Evolutionary conservation across 1,139 yeast species (phyloP), one percentile per base, ranked within the genome.

Genomic region (Diutina mesorugosa): DNA sequence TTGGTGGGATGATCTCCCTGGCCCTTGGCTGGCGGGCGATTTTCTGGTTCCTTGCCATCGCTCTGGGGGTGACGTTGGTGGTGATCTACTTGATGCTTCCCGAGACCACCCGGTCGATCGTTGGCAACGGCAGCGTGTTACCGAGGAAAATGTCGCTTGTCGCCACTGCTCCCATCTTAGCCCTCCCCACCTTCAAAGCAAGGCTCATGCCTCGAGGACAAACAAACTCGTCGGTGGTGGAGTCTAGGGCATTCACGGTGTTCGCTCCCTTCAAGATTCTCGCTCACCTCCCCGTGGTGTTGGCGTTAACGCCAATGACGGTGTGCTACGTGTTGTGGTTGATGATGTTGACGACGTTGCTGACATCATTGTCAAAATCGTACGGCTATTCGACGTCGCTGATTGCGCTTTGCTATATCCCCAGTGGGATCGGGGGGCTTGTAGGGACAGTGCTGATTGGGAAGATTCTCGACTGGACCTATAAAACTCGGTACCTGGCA

Each of bases 41-140:
- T 28, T 89, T 88, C 64, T 85, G 90, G 82, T 85, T 87, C 60
- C 69, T 87, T 56, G 83, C 86, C 4, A 81, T 86, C 26, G 79
- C 84, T 5, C 76, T 84, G 18, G 83, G 83, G 1, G 58, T 69
- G 0, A 68, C 77, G 12, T 63, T 77, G 0, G 7, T 73, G 0
- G 48, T 72, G 1, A 73, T 74, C 1, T 65, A 76, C 2, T 26
- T 83, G 1, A 55, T 77, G 0, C 65, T 87, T 12, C 95, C 95
- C 0, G 96, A 89, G 64, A 88, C 96, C 0, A 81, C 80, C 58
- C 72, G 95, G 58, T 68, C 79, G 0, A 66, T 85, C 9, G 90
- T 83, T 1, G 95, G 93, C 0, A 73, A 74, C 60, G 77, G 77
- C 3, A 67, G 76, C 1, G 62, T 74, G 0, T 50, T 55, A 5